Conservation (phyloP, 2,329 filamentous ascomycete species). For the Colletotrichum musae region DNA sequence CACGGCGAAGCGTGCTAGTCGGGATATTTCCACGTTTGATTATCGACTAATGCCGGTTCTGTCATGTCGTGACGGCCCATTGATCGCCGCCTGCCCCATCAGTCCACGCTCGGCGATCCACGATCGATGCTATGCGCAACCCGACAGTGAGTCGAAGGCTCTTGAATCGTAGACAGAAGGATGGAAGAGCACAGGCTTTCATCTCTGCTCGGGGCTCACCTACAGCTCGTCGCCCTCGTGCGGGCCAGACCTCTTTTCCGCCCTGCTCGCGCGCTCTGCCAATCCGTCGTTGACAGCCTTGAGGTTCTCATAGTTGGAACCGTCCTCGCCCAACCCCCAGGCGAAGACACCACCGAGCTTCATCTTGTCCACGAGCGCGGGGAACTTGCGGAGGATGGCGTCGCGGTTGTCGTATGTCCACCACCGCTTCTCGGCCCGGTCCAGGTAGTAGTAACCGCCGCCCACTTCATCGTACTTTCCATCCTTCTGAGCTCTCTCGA, state of each 20-base stretch:
- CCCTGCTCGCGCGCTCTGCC: slow-evolving; percentile 18
- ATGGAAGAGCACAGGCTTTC: slow-evolving; percentile 7
- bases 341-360: slow-evolving; percentile 80
- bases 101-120: slow-evolving; percentile 12
- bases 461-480: slow-evolving; percentile 69
- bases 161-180: not conserved
- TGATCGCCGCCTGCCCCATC: not conserved
- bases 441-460: slow-evolving; percentile 80
- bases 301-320: slow-evolving; percentile 59
- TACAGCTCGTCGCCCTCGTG: slow-evolving; percentile 38
- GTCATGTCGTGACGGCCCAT: not conserved
- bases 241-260: slow-evolving; percentile 15
- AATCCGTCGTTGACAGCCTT: slow-evolving; percentile 49
- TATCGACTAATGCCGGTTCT: not conserved
- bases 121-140: slow-evolving; percentile 33
- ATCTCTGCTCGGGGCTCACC: slow-evolving; percentile 31
- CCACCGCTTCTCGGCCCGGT: slow-evolving; percentile 71
- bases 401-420: slow-evolving; percentile 81
- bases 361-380: slow-evolving; percentile 68
- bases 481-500: slow-evolving; percentile 65
- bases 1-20: not conserved
- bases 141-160: slow-evolving; percentile 32
- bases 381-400: slow-evolving; percentile 74
- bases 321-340: slow-evolving; percentile 81
- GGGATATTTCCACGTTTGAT: slow-evolving; percentile 3